phyloP scores from a whole-genome alignment of 1,284 basidiomycete species.

The Puccinia hordei region DNA sequence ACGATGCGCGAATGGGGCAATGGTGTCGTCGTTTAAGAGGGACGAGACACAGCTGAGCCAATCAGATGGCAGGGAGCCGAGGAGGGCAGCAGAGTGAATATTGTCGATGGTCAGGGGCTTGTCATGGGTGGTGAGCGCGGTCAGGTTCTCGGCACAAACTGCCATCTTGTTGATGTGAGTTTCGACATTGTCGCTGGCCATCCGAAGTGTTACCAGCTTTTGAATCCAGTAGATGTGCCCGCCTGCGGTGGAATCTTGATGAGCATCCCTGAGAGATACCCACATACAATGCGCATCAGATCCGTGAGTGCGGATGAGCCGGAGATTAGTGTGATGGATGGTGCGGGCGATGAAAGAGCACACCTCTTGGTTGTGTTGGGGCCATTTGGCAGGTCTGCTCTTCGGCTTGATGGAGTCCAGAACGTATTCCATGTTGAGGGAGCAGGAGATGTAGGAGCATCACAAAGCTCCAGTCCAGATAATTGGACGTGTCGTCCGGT shows the following conservation, averaged over 20 bases:
- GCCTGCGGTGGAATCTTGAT: constrained; percentile 1
- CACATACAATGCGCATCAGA: no score
- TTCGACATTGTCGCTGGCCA: not conserved
- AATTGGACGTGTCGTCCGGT: no score
- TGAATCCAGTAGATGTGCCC: not conserved
- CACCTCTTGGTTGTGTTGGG: no score
- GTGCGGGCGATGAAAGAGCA: no score
- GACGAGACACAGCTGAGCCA: no score
- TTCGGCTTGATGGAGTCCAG: no score
- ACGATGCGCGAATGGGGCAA: constrained; percentile 1
- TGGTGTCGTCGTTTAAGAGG: not conserved
- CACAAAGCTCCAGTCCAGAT: no score
- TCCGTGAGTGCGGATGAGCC: no score
- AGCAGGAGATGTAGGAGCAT: no score
- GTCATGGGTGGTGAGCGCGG: not conserved
- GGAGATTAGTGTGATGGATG: no score
- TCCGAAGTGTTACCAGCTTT: not conserved
- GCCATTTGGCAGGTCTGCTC: no score
- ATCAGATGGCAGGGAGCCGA: constrained; percentile 2
- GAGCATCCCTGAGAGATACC: not conserved
- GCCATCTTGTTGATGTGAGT: constrained; percentile 6
- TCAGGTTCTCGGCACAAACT: not conserved
- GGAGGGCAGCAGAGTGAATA: constrained; percentile 15
- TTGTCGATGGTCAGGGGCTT: constrained; percentile 23
- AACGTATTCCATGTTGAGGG: no score